phyloP scores from a whole-genome alignment of 2,329 filamentous ascomycete genomes.

The Neofusicoccum cordaticola region DNA sequence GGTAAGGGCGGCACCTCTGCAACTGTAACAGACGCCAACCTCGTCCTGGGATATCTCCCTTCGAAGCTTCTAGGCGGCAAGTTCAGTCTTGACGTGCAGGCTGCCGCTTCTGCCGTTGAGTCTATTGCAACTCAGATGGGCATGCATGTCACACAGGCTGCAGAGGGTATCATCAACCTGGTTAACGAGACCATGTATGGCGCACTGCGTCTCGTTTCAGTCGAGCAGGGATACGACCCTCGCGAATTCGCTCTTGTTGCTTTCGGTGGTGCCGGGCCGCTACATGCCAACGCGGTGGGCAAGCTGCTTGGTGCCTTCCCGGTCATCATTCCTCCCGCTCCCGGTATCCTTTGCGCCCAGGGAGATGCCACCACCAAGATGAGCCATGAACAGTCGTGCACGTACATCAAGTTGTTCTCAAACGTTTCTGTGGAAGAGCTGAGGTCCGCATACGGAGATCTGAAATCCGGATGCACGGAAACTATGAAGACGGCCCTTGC shows the following conservation, averaged over 20 bases:
- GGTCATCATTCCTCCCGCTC: slow-evolving; percentile 52
- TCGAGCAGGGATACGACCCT: slow-evolving; percentile 53
- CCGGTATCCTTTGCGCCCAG: slow-evolving; percentile 50
- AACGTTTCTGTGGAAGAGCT: slow-evolving; percentile 36
- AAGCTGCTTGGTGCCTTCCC: slow-evolving; percentile 51
- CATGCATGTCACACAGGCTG: slow-evolving; percentile 42
- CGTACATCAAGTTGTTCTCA: slow-evolving; percentile 45
- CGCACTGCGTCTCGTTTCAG: slow-evolving; percentile 49
- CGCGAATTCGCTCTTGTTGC: slow-evolving; percentile 51
- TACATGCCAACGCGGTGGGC: slow-evolving; percentile 52
- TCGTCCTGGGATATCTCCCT: slow-evolving; percentile 49
- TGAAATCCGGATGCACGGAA: slow-evolving; percentile 38
- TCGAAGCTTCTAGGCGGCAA: slow-evolving; percentile 46
- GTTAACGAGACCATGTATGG: slow-evolving; percentile 54
- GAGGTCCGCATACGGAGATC: slow-evolving; percentile 28
- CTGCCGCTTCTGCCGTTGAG: slow-evolving; percentile 43
- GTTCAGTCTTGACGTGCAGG: slow-evolving; percentile 44
- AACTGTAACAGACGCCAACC: slow-evolving; percentile 51
- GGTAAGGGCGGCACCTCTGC: slow-evolving; percentile 46
- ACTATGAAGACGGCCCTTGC: slow-evolving; percentile 40
- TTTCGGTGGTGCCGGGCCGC: slow-evolving; percentile 51
- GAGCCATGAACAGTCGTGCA: slow-evolving; percentile 46
- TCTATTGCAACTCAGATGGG: slow-evolving; percentile 47
- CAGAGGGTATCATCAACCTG: slow-evolving; percentile 50
- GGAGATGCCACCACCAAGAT: slow-evolving; percentile 52